These are phyloP conservation scores for Trapa incisa DNA, from an alignment of 345 rosid species.

Conservation along the genomic window DNA sequence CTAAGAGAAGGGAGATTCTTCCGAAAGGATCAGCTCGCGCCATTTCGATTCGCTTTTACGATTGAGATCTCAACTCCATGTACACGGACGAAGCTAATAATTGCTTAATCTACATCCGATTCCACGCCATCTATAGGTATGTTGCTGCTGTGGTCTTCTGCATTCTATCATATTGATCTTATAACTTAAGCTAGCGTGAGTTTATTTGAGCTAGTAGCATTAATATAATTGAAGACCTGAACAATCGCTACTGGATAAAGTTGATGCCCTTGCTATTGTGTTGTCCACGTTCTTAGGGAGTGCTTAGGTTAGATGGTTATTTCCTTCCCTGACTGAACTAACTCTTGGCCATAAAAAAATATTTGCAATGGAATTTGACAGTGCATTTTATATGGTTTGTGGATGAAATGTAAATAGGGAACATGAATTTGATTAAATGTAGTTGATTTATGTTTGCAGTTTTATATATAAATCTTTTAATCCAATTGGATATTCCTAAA, in stretches of 20 bases:
- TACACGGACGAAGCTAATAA: not conserved
- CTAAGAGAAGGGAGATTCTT: conserved; percentile 57
- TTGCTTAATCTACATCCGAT: conserved; percentile 1
- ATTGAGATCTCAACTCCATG: not conserved
- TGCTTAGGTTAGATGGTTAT: too few species aligned
- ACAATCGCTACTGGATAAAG: not conserved
- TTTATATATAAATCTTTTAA: not conserved
- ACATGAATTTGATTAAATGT: not conserved
- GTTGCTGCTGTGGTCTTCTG: not conserved
- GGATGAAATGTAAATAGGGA: not conserved
- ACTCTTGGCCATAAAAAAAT: not conserved
- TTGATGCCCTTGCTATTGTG: not conserved
- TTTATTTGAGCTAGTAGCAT: not conserved
- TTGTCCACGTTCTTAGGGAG: too few species aligned
- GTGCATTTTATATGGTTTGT: not conserved
- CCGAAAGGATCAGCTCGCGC: conserved; percentile 31
- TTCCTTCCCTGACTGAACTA: too few species aligned
- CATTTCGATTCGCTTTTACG: not conserved
- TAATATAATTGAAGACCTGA: not conserved
- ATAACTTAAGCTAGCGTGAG: not conserved
- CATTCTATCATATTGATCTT: not conserved
- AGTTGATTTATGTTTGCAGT: not conserved
- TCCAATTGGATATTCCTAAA: conserved; percentile 13
- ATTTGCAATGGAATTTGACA: not conserved
- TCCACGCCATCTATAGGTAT: conserved; percentile 33